Conservation (phyloP, 345 rosid species). For the Salix udensis region DNA sequence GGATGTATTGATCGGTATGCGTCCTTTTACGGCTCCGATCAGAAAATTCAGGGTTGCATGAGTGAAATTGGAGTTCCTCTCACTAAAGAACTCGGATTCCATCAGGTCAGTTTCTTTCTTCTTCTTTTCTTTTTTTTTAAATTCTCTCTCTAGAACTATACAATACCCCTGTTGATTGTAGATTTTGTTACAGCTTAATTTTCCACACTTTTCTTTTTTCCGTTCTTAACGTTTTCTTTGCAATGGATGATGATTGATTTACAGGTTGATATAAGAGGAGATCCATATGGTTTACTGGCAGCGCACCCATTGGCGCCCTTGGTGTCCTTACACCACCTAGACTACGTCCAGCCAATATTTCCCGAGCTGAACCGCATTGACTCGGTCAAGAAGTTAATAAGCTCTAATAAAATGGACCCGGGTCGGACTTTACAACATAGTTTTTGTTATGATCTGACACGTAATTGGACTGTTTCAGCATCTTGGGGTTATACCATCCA, state of each 20-base stretch:
- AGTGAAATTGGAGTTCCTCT: conserved; percentile 76
- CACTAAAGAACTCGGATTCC: conserved; percentile 82
- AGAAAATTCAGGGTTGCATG: conserved; percentile 72
- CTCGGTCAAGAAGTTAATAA: conserved; percentile 47
- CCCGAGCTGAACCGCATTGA: conserved; percentile 44
- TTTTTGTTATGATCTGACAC: conserved; percentile 58
- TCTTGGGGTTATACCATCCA: conserved; percentile 89
- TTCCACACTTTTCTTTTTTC: background rate
- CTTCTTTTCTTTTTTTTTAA: too few relatives aligned
- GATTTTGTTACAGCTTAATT: background rate
- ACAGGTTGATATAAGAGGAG: conserved; percentile 75
- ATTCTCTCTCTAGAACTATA: background rate
- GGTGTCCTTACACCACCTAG: conserved; percentile 81
- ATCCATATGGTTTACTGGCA: conserved; percentile 70
- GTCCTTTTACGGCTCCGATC: conserved; percentile 75
- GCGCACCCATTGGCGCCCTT: conserved; percentile 87
- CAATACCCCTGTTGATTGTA: background rate
- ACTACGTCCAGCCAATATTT: conserved; percentile 57
- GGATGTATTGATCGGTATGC: conserved; percentile 78
- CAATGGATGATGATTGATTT: background rate
- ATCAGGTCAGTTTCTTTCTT: conserved; percentile 48
- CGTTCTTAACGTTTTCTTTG: background rate
- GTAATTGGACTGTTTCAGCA: conserved; percentile 69
- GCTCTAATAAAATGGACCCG: conserved; percentile 54
- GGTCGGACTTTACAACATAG: conserved; percentile 67